Base-by-base conservation (phyloP, 768 basidiomycete genomes). In the Suillus variegatus region DNA sequence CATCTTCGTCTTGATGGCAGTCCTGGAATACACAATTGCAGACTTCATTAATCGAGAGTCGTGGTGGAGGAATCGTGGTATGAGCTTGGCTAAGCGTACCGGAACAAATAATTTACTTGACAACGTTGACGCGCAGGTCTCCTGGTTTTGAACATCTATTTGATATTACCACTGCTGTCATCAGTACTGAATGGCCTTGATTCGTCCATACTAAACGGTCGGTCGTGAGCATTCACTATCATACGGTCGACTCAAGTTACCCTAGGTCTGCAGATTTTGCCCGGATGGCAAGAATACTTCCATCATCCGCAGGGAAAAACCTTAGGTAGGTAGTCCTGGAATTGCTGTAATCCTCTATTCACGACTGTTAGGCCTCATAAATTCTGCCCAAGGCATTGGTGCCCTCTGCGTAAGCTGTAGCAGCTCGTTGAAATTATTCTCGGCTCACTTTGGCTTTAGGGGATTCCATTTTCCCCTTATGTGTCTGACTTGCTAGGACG, bases 161-260 rank as follows among this genome's bases (percentile, higher is more conserved):
- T 91, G 40, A 63, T 87, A 18, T 77, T 91, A 18, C 87, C 89
- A 2, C 79, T 91, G n/a, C 75, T 90, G 64, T 89, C 89, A 18
- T 84, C 88, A 20, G 78, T 83, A 16, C 84, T 85, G 58, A 91
- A 90, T 75, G 90, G 91, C 32, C 82, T 88, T 60, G 88, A 90
- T 72, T 86, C 87, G 4, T 89, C 88, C n/a, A 75, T 89, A 54
- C 80, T 89, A 18, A 90, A 89, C 69, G 82, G 81, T 79, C 44
- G n/a, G 71, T 58, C 32, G 18, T 35, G 35, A 55, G 32, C 35
- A 41, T 38, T 38, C 64, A 43, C 18, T 58, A 32, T 35, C 25
- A 5, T 63, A 43, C 52, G 28, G 79, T 79, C 82, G 64, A 41
- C 70, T 77, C 64, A 75, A 67, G 64, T 51, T 64, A 57, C 36